phyloP scores from a whole-genome alignment of 2,329 filamentous ascomycete genomes.

The Penicillium sp. region DNA sequence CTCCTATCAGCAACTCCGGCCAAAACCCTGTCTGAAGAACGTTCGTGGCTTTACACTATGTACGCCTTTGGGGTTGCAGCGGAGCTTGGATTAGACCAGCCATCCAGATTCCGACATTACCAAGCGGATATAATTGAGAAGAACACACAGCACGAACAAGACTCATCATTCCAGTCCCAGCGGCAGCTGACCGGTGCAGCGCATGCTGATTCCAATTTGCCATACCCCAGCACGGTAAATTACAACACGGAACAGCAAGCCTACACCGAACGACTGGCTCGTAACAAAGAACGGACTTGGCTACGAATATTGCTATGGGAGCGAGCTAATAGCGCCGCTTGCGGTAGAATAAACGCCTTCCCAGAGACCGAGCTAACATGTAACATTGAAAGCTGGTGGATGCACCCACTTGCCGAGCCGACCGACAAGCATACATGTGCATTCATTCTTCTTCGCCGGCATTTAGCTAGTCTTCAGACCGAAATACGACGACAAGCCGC shows the following conservation, averaged over 20 bases:
- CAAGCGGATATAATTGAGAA: no score
- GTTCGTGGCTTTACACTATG: conserved; percentile 36
- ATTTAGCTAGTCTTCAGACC: conserved; percentile 23
- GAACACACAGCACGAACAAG: neutral
- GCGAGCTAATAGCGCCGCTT: conserved; percentile 34
- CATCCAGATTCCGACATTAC: neutral
- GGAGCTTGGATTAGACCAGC: conserved; percentile 32
- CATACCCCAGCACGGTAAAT: no score
- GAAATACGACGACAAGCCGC: conserved; percentile 19
- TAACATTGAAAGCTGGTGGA: conserved; percentile 33
- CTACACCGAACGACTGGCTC: conserved; percentile 20
- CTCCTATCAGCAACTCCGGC: conserved; percentile 33
- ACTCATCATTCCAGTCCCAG: neutral
- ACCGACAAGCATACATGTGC: conserved; percentile 36
- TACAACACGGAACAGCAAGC: neutral
- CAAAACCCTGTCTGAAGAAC: conserved; percentile 29
- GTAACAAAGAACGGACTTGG: conserved; percentile 37
- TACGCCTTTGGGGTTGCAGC: conserved; percentile 34
- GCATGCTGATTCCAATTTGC: no score
- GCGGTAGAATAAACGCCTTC: conserved; percentile 31
- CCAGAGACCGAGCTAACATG: conserved; percentile 33
- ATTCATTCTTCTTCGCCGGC: conserved; percentile 30
- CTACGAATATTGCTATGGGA: conserved; percentile 37
- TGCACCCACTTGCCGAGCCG: conserved; percentile 31
- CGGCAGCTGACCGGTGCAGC: no score